Evolutionary conservation across 2,329 filamentous ascomycete species (phyloP).

Genomic region (Metarhizium brunneum): DNA sequence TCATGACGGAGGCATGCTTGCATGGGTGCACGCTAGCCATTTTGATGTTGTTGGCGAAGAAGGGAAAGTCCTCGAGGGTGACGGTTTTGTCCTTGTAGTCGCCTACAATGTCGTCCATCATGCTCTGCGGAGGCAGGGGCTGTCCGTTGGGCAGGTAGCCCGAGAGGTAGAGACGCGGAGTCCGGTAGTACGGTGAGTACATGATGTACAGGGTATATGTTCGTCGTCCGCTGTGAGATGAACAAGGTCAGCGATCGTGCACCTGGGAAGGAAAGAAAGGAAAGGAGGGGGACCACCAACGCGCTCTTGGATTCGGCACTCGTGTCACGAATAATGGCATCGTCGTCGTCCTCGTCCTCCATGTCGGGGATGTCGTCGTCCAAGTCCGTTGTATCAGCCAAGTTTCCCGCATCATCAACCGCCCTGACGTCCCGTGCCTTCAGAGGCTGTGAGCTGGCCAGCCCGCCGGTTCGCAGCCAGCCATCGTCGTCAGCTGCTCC

Average conservation of each 20-base stretch:
- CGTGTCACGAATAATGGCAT: conserved; percentile 84
- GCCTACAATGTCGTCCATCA: conserved; percentile 96
- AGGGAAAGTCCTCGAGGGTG: conserved; percentile 93
- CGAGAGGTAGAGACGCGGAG: conserved; percentile 87
- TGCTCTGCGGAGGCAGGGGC: conserved; percentile 70
- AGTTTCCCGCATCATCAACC: conserved; percentile 79
- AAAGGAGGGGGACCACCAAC: conserved; percentile 19
- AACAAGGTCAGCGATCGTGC: not conserved
- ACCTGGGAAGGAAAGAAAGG: not conserved
- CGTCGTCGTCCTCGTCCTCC: conserved; percentile 95
- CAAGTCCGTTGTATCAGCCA: conserved; percentile 63
- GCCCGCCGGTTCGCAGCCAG: conserved; percentile 81
- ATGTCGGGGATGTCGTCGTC: conserved; percentile 91
- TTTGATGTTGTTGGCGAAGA: conserved; percentile 84
- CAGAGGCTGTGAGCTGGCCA: conserved; percentile 64
- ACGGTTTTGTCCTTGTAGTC: conserved; percentile 99
- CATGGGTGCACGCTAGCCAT: conserved; percentile 97
- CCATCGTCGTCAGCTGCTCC: conserved; percentile 65
- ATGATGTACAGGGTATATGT: conserved; percentile 99
- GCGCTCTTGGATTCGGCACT: conserved; percentile 32
- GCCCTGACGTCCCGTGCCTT: conserved; percentile 76
- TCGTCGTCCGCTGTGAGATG: conserved; percentile 59
- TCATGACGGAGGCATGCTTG: conserved; percentile 97
- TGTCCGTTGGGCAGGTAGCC: conserved; percentile 75
- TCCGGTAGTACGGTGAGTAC: conserved; percentile 94